Evolutionary conservation across 2,329 filamentous ascomycete genomes (phyloP).

Genomic region (Xylariomycetidae sp.): DNA sequence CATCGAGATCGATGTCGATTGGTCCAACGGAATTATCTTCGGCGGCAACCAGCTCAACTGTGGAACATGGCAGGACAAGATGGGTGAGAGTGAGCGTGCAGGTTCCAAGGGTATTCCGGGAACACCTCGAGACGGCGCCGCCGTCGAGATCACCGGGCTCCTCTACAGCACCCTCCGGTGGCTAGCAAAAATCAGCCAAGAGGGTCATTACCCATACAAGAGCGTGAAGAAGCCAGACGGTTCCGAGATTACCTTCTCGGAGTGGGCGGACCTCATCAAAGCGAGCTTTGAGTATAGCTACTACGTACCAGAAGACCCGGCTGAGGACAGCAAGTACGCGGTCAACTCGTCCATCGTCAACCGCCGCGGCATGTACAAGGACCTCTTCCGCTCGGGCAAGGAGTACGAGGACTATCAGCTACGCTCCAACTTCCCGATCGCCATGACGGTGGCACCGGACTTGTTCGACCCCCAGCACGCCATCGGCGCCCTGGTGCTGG

Average conservation of each 20-base stretch:
- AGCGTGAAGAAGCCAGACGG: constrained; percentile 65
- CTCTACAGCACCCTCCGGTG: constrained; percentile 85
- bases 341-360: constrained; percentile 77
- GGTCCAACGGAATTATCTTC: constrained; percentile 85
- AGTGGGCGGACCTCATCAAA: constrained; percentile 79
- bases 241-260: constrained; percentile 59
- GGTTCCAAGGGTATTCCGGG: constrained; percentile 90
- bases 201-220: constrained; percentile 67
- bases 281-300: constrained; percentile 88
- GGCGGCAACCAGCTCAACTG: constrained; percentile 94
- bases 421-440: constrained; percentile 88
- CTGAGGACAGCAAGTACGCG: constrained; percentile 72
- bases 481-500: constrained; percentile 71
- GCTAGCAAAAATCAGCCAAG: constrained; percentile 63
- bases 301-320: constrained; percentile 68
- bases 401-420: constrained; percentile 98
- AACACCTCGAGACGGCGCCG: constrained; percentile 93
- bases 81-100: constrained; percentile 94
- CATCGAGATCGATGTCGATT: constrained; percentile 86
- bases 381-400: constrained; percentile 88
- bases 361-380: constrained; percentile 95
- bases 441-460: constrained; percentile 88
- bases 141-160: constrained; percentile 90
- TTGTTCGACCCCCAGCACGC: constrained; percentile 79
- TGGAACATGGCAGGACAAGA: constrained; percentile 99